A percentile compares a stretch with the other conserved stretches of the same genome.
Conservation (phyloP, 129 eudicot genomes). For the Flaveria brownii region DNA sequence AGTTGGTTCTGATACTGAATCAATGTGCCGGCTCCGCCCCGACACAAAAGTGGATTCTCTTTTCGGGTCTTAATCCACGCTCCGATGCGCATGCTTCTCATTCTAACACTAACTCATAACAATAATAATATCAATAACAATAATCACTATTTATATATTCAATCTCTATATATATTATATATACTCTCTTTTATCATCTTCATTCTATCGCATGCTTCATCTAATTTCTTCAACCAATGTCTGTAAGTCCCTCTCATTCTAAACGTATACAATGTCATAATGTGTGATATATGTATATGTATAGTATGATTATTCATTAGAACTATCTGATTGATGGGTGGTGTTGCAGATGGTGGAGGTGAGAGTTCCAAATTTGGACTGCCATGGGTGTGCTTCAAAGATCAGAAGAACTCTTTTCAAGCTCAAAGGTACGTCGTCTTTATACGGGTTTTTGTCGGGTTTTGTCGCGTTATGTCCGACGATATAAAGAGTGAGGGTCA, state of each 20-base stretch:
- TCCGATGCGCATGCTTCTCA: slow-evolving; percentile 33
- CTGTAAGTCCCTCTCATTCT: slow-evolving; percentile 52
- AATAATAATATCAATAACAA: neutral
- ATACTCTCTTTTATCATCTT: neutral
- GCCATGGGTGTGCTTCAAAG: slow-evolving; percentile 61
- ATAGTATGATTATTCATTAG: no score
- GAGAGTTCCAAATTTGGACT: slow-evolving; percentile 74
- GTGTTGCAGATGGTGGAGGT: slow-evolving; percentile 66
- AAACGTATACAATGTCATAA: neutral
- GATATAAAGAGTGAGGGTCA: no score
- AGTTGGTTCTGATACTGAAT: slow-evolving; percentile 10
- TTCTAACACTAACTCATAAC: slow-evolving; percentile 4
- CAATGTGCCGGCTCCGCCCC: slow-evolving; percentile 27
- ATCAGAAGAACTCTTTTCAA: slow-evolving; percentile 58
- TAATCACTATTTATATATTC: neutral
- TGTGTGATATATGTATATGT: no score
- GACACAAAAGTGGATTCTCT: slow-evolving; percentile 45
- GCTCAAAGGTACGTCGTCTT: slow-evolving; percentile 46
- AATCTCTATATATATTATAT: neutral
- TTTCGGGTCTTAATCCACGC: slow-evolving; percentile 36
- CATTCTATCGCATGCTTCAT: slow-evolving; percentile 5
- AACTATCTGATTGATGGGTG: neutral
- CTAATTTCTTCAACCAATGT: slow-evolving; percentile 37
- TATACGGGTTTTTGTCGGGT: no score
- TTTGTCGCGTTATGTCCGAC: no score